These are phyloP conservation scores for Tetragonia tetragonoides DNA, from an alignment of 148 eudicot genomes.

Conservation along the genomic window DNA sequence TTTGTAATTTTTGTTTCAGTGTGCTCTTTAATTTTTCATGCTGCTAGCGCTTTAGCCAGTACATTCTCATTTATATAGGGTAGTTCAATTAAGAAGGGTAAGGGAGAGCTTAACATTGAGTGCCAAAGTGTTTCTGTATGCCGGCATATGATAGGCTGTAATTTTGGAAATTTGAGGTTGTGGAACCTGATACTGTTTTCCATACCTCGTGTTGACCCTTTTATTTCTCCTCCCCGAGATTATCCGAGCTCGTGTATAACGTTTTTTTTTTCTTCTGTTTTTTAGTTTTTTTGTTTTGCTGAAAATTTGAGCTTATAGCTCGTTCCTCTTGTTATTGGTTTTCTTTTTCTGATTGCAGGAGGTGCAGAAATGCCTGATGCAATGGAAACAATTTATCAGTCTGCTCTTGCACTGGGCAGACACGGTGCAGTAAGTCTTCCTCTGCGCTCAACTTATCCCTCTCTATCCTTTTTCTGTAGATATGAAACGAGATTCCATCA, in stretches of 20 bases:
- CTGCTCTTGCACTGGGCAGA: constrained; percentile 79
- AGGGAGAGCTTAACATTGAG: too few relatives aligned
- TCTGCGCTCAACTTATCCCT: neutral
- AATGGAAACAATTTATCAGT: constrained; percentile 86
- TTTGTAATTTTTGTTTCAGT: too few relatives aligned
- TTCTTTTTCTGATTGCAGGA: constrained; percentile 43
- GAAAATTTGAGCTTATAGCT: neutral
- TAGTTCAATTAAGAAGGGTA: too few relatives aligned
- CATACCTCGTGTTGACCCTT: too few relatives aligned
- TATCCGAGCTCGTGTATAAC: neutral
- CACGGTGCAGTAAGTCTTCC: constrained; percentile 75
- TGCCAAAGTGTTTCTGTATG: too few relatives aligned
- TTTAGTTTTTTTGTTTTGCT: neutral
- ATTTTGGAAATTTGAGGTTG: too few relatives aligned
- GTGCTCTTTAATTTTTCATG: too few relatives aligned
- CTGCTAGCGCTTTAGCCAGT: too few relatives aligned
- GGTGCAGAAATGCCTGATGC: constrained; percentile 91
- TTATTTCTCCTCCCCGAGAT: too few relatives aligned
- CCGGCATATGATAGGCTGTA: too few relatives aligned
- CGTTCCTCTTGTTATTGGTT: neutral
- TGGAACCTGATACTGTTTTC: too few relatives aligned
- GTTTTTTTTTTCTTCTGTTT: neutral
- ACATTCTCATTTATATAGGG: too few relatives aligned
- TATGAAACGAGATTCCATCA: neutral
- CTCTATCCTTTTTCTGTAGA: neutral